Conservation (phyloP, 768 basidiomycete genomes). For the Lentinula edodes region DNA sequence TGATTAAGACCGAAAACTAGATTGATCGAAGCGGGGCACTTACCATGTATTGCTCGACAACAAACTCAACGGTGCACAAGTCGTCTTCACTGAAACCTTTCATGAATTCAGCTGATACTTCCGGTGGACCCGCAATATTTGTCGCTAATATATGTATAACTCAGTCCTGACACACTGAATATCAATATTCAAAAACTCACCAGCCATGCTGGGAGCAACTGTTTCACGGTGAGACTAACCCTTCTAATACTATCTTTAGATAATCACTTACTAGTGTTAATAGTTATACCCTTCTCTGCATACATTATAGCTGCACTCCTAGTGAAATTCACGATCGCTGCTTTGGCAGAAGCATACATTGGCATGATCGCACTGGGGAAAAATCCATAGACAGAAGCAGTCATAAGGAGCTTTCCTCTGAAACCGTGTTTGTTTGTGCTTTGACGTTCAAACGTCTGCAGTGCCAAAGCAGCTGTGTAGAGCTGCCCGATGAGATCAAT, state of each 20-base stretch:
- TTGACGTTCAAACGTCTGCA: slow-evolving; percentile 17
- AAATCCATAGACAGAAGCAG: slow-evolving; percentile 14
- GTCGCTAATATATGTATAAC: neutral
- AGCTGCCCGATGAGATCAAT: slow-evolving; percentile 15
- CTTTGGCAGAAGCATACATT: slow-evolving; percentile 16
- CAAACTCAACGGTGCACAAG: neutral
- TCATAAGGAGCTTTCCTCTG: slow-evolving; percentile 14
- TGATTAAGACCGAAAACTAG: neutral
- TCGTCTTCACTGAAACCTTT: neutral
- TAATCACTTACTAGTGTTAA: slow-evolving; percentile 10
- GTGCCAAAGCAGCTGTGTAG: slow-evolving; percentile 15
- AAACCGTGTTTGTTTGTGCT: slow-evolving; percentile 11
- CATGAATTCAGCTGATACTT: neutral
- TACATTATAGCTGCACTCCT: slow-evolving; percentile 14
- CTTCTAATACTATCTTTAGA: too few relatives aligned
- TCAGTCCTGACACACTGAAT: neutral
- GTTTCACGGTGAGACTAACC: too few relatives aligned
- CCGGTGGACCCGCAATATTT: neutral
- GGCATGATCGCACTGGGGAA: slow-evolving; percentile 13
- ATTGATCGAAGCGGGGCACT: neutral
- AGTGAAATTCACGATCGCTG: slow-evolving; percentile 14
- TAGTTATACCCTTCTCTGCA: slow-evolving; percentile 12
- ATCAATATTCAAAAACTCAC: neutral
- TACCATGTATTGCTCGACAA: neutral
- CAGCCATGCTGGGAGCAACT: neutral